phyloP scores from a whole-genome alignment of 495 filamentous ascomycete genomes.

The Parathielavia appendiculata region DNA sequence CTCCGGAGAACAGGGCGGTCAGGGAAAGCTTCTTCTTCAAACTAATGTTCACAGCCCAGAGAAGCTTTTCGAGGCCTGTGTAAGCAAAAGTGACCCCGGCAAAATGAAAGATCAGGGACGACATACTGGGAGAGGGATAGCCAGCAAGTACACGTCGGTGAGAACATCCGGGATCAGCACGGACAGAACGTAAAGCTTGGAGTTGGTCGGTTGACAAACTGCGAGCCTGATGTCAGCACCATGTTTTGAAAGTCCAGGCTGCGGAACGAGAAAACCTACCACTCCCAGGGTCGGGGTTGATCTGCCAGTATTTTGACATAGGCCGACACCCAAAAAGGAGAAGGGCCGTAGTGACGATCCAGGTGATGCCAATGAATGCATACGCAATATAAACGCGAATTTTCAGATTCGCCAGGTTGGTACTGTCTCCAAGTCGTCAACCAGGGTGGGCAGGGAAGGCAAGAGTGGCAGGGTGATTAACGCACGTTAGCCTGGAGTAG shows the following conservation, averaged over 20 bases:
- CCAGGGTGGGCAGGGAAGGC: neutral
- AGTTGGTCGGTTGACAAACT: slow-evolving; percentile 10
- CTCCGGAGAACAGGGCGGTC: slow-evolving; percentile 6
- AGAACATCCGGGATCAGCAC: slow-evolving; percentile 4
- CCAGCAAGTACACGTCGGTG: neutral
- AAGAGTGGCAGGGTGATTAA: neutral
- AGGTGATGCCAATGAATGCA: neutral
- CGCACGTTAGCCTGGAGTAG: slow-evolving; percentile 7
- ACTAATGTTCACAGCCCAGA: slow-evolving; percentile 4
- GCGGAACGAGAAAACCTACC: neutral
- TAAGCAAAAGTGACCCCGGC: neutral
- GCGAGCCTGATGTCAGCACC: neutral
- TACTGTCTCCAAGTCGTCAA: neutral
- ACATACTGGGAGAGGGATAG: slow-evolving; percentile 8
- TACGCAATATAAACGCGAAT: slow-evolving; percentile 6
- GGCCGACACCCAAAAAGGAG: slow-evolving; percentile 5
- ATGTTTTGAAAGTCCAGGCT: neutral
- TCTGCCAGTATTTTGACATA: slow-evolving; percentile 10
- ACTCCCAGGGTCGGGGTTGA: slow-evolving; percentile 5
- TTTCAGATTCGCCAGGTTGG: neutral
- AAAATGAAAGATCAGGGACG: neutral
- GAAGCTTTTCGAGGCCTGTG: neutral
- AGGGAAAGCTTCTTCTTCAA: neutral
- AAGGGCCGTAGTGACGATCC: neutral
- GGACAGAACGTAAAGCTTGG: slow-evolving; percentile 6